Conservation (phyloP, 2,329 filamentous ascomycete species). For the Fusarium beomiforme region DNA sequence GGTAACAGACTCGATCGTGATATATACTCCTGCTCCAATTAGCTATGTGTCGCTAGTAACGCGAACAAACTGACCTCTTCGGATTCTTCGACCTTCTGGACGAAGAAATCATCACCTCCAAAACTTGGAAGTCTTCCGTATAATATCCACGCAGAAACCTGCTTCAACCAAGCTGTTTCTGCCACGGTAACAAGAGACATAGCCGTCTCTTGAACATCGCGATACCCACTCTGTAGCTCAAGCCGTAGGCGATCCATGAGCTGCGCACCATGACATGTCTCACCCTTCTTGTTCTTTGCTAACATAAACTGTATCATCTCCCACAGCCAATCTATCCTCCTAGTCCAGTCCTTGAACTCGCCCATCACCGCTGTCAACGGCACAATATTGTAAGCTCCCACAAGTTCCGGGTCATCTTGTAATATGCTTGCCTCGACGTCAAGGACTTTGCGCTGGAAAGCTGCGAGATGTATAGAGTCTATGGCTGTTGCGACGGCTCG, state of each 20-base stretch:
- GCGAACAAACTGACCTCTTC: conserved; percentile 51
- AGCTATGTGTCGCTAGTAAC: background rate
- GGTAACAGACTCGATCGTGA: conserved; percentile 73
- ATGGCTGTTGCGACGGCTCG: conserved; percentile 87
- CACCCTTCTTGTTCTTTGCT: conserved; percentile 46
- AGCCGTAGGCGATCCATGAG: conserved; percentile 80
- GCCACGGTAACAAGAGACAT: conserved; percentile 78
- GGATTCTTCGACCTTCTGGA: conserved; percentile 62
- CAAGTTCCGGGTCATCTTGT: conserved; percentile 77
- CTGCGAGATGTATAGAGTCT: conserved; percentile 75
- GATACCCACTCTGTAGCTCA: conserved; percentile 87
- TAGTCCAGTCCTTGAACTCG: conserved; percentile 88
- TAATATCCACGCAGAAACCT: conserved; percentile 88
- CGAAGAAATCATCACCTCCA: conserved; percentile 87
- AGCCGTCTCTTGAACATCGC: conserved; percentile 83
- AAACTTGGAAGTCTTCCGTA: conserved; percentile 85
- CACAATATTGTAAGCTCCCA: conserved; percentile 93
- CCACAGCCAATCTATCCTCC: conserved; percentile 88
- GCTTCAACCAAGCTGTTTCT: conserved; percentile 91
- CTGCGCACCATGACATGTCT: conserved; percentile 71
- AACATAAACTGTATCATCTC: conserved; percentile 76
- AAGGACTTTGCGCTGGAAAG: conserved; percentile 85
- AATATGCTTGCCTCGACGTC: conserved; percentile 85
- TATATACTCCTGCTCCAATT: conserved; percentile 61
- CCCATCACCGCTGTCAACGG: conserved; percentile 85